Conservation (phyloP, 2,329 filamentous ascomycete species). For the Scortechinia acanthostroma region DNA sequence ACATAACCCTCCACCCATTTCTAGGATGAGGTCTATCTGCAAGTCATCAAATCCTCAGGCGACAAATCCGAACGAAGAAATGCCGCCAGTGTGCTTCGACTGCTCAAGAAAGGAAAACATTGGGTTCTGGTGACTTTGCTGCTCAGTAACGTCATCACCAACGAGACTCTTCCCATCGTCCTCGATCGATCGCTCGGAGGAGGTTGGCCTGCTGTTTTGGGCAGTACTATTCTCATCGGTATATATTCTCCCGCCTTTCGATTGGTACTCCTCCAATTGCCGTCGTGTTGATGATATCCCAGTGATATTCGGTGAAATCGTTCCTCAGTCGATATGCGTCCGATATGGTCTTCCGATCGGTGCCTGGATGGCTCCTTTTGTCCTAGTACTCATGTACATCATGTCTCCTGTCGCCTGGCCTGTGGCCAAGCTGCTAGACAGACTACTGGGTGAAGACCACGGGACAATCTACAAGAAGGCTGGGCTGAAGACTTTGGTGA, state of each 20-base stretch:
- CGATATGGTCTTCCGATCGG: conserved; percentile 93
- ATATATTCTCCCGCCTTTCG: conserved; percentile 21
- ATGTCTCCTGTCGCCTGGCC: conserved; percentile 88
- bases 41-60: conserved; percentile 82
- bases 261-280: conserved; percentile 3
- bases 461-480: conserved; percentile 98
- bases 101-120: conserved; percentile 85
- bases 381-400: conserved; percentile 84
- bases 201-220: conserved; percentile 86
- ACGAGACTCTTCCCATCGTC: conserved; percentile 91
- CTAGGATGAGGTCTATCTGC: conserved; percentile 91
- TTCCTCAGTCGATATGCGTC: conserved; percentile 92
- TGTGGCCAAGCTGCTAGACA: conserved; percentile 89
- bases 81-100: conserved; percentile 70
- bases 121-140: conserved; percentile 95
- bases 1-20: not conserved
- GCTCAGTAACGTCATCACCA: conserved; percentile 93
- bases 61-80: conserved; percentile 81
- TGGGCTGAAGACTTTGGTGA: conserved; percentile 90
- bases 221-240: conserved; percentile 91
- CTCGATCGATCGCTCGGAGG: conserved; percentile 89
- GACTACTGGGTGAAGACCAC: conserved; percentile 85
- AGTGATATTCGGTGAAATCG: conserved; percentile 98
- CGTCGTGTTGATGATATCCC: conserved; percentile 4
- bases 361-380: conserved; percentile 83